phyloP scores from a whole-genome alignment of 495 filamentous ascomycete species.

The Thermothielavioides terrestris region DNA sequence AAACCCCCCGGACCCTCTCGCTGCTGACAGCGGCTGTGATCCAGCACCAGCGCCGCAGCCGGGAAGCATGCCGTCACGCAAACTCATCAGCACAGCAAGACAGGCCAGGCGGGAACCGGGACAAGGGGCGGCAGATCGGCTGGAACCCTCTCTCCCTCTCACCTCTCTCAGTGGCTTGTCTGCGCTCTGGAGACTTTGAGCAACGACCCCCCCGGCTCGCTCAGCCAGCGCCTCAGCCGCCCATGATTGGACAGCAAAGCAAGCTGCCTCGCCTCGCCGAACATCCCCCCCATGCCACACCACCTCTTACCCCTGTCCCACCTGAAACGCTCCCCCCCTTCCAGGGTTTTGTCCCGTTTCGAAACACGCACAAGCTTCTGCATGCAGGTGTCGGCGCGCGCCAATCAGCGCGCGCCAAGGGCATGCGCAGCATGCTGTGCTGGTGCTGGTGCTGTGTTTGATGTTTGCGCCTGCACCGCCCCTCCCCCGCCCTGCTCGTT shows the following conservation, averaged over 20 bases:
- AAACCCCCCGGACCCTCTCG: too few species aligned
- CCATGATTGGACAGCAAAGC: too few species aligned
- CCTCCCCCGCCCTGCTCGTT: too few species aligned
- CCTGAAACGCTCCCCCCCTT: slow-evolving; percentile 22
- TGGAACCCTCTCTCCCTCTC: too few species aligned
- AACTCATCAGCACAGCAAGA: too few species aligned
- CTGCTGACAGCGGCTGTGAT: too few species aligned
- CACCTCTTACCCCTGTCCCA: slow-evolving; percentile 3
- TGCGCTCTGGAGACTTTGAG: too few species aligned
- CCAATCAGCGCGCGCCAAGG: slow-evolving; percentile 16
- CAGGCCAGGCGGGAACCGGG: background rate
- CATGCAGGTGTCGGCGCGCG: too few species aligned
- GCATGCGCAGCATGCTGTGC: background rate
- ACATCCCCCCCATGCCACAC: background rate
- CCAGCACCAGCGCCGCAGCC: background rate
- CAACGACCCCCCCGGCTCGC: too few species aligned
- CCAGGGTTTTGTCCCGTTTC: slow-evolving; percentile 20
- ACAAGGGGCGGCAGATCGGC: slow-evolving; percentile 14
- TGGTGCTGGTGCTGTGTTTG: background rate
- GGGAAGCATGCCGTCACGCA: background rate
- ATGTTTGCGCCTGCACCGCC: too few species aligned
- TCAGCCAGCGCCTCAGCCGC: slow-evolving; percentile 8
- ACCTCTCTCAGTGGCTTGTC: too few species aligned
- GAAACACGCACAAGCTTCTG: slow-evolving; percentile 23
- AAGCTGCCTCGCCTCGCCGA: too few species aligned